Conservation (phyloP, 495 filamentous ascomycete genomes). For the Neurospora tetraspora region DNA sequence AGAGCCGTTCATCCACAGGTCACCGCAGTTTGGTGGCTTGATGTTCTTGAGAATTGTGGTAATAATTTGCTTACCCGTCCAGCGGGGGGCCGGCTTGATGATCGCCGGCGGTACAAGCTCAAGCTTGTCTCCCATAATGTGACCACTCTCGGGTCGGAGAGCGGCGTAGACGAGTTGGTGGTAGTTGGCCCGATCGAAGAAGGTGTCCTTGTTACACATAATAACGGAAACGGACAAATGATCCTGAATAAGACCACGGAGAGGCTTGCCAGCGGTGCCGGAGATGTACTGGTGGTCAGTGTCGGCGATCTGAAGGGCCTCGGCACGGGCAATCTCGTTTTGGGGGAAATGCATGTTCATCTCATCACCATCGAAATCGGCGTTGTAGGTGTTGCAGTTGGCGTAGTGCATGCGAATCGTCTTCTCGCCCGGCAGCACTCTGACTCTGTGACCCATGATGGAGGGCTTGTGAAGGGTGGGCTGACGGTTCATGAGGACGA, state of each 20-base stretch:
- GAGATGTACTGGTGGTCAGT: constrained; percentile 97
- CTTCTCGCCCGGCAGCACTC: constrained; percentile 86
- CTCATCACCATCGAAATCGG: constrained; percentile 99
- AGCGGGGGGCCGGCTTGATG: constrained; percentile 67
- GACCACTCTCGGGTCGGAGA: constrained; percentile 77
- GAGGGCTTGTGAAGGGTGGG: constrained; percentile 99
- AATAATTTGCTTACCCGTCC: constrained; percentile 98
- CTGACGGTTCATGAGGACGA: constrained; percentile 98
- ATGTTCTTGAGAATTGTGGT: constrained; percentile 92
- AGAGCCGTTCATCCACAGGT: constrained; percentile 68
- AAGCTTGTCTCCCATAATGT: constrained; percentile 62
- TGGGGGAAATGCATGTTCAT: constrained; percentile 99
- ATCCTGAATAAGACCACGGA: constrained; percentile 97
- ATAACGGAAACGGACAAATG: constrained; percentile 91
- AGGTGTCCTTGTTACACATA: constrained; percentile 85
- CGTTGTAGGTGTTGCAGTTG: constrained; percentile 99
- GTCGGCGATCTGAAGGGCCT: constrained; percentile 85
- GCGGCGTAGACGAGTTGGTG: constrained; percentile 86
- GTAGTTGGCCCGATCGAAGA: constrained; percentile 82
- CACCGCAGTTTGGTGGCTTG: constrained; percentile 59
- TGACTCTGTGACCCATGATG: constrained; percentile 94
- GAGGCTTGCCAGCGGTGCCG: constrained; percentile 84
- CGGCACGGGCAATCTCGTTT: constrained; percentile 84
- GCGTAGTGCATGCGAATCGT: constrained; percentile 99
- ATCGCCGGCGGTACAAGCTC: constrained; percentile 70